A percentile compares a stretch with the other conserved stretches of the same genome.
phyloP scores from a whole-genome alignment of 208 protist genomes.

The Trypanosoma platydactyli region DNA sequence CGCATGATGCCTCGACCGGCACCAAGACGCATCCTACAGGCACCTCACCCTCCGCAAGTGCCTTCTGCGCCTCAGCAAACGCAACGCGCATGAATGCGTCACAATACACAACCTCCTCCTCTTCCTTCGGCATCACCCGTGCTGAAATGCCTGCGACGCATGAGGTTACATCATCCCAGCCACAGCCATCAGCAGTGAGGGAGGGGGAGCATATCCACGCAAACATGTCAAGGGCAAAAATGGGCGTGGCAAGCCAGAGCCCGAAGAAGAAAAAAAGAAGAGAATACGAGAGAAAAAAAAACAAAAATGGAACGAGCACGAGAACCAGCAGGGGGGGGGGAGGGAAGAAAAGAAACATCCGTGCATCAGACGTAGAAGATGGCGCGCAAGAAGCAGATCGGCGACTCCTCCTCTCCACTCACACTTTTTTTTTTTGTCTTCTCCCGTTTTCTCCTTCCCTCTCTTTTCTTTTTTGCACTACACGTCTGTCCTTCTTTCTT shows the following conservation, averaged over 20 bases:
- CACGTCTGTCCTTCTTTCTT: too few relatives aligned
- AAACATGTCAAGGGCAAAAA: constrained; percentile 13
- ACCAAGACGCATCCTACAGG: constrained; percentile 96
- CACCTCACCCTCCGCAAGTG: constrained; percentile 87
- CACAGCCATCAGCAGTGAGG: too few relatives aligned
- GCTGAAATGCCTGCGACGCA: neutral
- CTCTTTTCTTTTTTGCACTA: too few relatives aligned
- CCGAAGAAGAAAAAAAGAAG: constrained; percentile 11
- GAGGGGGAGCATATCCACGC: too few relatives aligned
- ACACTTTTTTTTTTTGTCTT: too few relatives aligned
- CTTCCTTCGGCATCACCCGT: neutral
- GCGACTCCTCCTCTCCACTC: too few relatives aligned
- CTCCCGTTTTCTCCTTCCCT: too few relatives aligned
- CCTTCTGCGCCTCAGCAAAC: constrained; percentile 51
- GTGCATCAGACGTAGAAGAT: too few relatives aligned
- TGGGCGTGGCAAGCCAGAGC: neutral
- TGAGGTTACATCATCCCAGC: neutral
- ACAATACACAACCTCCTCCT: constrained; percentile 39
- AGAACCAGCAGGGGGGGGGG: neutral
- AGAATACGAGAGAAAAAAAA: neutral
- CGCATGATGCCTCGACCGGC: constrained; percentile 3
- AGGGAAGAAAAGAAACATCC: constrained; percentile 16
- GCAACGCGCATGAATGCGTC: constrained; percentile 72
- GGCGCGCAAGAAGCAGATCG: too few relatives aligned
- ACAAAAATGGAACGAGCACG: neutral